Conservation (phyloP, 352 stramenopile genomes). For the Phytophthora fragariae region DNA sequence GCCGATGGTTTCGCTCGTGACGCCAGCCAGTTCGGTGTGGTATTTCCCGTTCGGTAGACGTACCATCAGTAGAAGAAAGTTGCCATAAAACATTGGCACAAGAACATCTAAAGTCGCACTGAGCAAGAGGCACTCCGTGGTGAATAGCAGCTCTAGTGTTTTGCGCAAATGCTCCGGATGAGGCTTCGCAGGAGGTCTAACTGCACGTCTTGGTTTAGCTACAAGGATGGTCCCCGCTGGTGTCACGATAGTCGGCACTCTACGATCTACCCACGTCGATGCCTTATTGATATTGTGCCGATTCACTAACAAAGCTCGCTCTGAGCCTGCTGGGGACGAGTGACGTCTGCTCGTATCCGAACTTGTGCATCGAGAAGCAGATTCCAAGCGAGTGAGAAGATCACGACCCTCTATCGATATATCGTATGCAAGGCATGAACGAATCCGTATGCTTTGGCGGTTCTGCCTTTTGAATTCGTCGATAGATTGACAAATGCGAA, state of each 20-base stretch:
- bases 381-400: background rate
- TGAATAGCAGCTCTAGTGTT: constrained; percentile 22
- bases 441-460: background rate
- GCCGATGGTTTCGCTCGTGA: background rate
- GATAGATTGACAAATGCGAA: background rate
- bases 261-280: background rate
- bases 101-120: constrained; percentile 40
- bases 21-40: constrained; percentile 31
- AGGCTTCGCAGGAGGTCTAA: background rate
- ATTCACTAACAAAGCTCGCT: background rate
- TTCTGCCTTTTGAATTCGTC: background rate
- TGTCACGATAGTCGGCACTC: background rate
- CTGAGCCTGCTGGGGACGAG: background rate
- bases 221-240: background rate
- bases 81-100: constrained; percentile 35
- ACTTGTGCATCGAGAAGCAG: background rate
- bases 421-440: background rate
- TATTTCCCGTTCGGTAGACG: constrained; percentile 28
- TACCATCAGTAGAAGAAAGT: constrained; percentile 16
- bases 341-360: background rate
- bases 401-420: background rate
- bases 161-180: background rate
- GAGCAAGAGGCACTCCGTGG: constrained; percentile 37
- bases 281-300: background rate
- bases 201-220: background rate